A percentile compares a stretch with the other conserved stretches of the same genome.
Evolutionary conservation across 768 basidiomycete species (phyloP).

Genomic region (Holtermanniella nyarrowii): DNA sequence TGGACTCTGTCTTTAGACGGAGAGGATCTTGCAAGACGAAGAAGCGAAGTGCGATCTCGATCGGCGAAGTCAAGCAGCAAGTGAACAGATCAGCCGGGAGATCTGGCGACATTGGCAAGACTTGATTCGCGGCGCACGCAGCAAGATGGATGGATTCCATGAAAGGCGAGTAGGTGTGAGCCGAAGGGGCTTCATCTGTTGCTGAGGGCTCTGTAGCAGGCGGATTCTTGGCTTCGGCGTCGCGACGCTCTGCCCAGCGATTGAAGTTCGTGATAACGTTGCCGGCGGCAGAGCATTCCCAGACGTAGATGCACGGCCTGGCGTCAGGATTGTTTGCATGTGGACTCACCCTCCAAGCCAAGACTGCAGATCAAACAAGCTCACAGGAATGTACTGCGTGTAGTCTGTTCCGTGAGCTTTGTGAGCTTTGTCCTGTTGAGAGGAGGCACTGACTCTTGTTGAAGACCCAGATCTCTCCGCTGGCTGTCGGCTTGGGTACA

Average conservation of each 20-base stretch:
- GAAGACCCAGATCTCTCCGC: constrained; percentile 96
- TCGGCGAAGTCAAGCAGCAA: constrained; percentile 92
- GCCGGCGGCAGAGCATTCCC: constrained; percentile 98
- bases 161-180: constrained; percentile 51
- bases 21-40: constrained; percentile 74
- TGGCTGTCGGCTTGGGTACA: constrained; percentile 89
- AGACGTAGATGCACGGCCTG: constrained; percentile 91
- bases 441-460: constrained; percentile 51
- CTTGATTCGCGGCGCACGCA: constrained; percentile 82
- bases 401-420: constrained; percentile 46
- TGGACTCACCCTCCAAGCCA: constrained; percentile 59
- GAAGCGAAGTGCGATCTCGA: constrained; percentile 91
- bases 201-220: constrained; percentile 17
- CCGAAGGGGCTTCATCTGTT: constrained; percentile 54
- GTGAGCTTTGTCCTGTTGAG: neutral
- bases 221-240: constrained; percentile 37
- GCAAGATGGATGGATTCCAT: constrained; percentile 87
- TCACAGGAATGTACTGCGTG: constrained; percentile 96
- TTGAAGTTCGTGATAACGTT: constrained; percentile 85
- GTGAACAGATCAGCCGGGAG: constrained; percentile 97
- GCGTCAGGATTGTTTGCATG: neutral
- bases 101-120: constrained; percentile 87
- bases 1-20: constrained; percentile 60
- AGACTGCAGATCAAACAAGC: constrained; percentile 79
- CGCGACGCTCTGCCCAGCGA: constrained; percentile 41